phyloP scores from a whole-genome alignment of 805 yeast species.

The Hanseniaspora hatyaiensis region DNA sequence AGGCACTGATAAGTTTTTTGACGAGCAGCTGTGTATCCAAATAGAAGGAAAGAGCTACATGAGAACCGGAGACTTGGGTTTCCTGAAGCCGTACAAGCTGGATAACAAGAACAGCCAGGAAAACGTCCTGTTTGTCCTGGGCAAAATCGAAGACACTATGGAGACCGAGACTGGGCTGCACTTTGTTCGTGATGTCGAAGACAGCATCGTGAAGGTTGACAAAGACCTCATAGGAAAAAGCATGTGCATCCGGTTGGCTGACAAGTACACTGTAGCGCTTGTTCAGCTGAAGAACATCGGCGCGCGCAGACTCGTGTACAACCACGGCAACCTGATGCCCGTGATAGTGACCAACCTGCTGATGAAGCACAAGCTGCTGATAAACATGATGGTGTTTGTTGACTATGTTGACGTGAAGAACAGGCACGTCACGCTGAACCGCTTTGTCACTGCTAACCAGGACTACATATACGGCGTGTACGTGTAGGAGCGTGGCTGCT shows the following conservation, averaged over 20 bases:
- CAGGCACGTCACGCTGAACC: constrained; percentile 7
- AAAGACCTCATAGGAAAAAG: constrained; percentile 37
- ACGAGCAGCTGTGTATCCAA: constrained; percentile 49
- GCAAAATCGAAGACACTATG: constrained; percentile 73
- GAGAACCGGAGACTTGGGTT: constrained; percentile 91
- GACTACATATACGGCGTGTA: constrained; percentile 13
- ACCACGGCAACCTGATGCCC: constrained; percentile 56
- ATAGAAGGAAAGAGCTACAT: constrained; percentile 54
- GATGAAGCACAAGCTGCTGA: constrained; percentile 65
- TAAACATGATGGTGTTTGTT: constrained; percentile 76
- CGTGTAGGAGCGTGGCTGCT: background rate
- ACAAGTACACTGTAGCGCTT: constrained; percentile 54
- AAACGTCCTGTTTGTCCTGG: constrained; percentile 65
- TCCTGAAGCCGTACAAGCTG: constrained; percentile 60
- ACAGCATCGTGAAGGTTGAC: constrained; percentile 42
- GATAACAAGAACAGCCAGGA: constrained; percentile 31
- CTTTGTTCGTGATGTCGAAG: constrained; percentile 75
- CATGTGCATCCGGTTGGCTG: constrained; percentile 72
- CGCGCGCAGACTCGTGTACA: constrained; percentile 31
- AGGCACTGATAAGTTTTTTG: constrained; percentile 40
- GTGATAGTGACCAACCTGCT: constrained; percentile 67
- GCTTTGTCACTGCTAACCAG: background rate
- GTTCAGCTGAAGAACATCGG: constrained; percentile 36
- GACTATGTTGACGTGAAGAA: constrained; percentile 27
- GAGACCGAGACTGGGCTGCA: constrained; percentile 77